Percentiles rank a stretch among this genome's conserved stretches.
Evolutionary conservation across 345 rosid genomes (phyloP).

Genomic region (Gossypioides kirkii): DNA sequence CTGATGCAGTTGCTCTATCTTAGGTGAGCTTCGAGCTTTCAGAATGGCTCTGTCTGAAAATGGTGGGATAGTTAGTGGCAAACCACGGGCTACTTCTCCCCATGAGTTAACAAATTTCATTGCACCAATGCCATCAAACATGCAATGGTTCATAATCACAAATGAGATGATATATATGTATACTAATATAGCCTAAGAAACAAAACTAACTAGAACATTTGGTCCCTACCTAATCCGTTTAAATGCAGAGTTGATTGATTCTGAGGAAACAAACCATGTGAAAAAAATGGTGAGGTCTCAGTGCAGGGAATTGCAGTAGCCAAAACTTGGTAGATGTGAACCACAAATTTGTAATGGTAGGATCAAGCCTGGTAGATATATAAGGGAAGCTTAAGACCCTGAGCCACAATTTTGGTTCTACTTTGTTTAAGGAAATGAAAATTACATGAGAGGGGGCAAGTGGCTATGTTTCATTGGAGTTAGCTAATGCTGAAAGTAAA

Average conservation of each 20-base stretch:
- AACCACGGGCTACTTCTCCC: conserved; percentile 73
- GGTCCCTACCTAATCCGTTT: not conserved
- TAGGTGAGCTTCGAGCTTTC: conserved; percentile 49
- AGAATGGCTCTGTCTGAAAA: conserved; percentile 57
- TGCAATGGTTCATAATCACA: conserved; percentile 49
- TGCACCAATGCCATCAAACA: conserved; percentile 84
- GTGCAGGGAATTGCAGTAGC: not conserved
- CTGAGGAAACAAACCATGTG: conserved; percentile 12
- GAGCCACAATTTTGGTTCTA: not conserved
- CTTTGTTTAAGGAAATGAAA: not conserved
- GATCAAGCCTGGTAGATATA: not conserved
- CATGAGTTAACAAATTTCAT: conserved; percentile 84
- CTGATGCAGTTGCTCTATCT: conserved; percentile 49
- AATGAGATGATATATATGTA: not conserved
- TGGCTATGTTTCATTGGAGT: not conserved
- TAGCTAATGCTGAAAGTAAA: not conserved
- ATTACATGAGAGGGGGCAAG: not conserved
- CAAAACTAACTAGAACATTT: not conserved
- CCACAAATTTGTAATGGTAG: not conserved
- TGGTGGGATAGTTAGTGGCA: conserved; percentile 52
- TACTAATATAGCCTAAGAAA: not conserved
- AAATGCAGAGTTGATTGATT: conserved; percentile 1
- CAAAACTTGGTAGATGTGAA: not conserved
- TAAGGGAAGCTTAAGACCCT: not conserved
- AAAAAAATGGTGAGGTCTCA: not conserved